A percentile compares a stretch with the other conserved stretches of the same genome.
These are phyloP conservation scores for Alternaria novae-zelandiae DNA, from an alignment of 2,329 filamentous ascomycete genomes.

Conservation along the genomic window DNA sequence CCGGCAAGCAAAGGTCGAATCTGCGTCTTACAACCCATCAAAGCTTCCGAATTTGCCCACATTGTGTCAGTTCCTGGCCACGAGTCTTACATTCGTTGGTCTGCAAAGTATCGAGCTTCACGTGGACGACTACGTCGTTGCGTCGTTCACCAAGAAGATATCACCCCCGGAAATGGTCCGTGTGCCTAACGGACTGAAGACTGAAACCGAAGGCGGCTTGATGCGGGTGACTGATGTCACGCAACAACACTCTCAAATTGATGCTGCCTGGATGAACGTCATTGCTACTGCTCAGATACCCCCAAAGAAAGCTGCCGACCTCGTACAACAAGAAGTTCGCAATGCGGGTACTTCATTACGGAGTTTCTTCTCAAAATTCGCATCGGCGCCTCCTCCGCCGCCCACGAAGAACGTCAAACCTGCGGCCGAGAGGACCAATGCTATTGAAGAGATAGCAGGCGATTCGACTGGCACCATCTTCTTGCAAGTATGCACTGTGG, in stretches of 20 bases:
- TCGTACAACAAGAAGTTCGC: conserved; percentile 45
- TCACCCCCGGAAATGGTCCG: conserved; percentile 76
- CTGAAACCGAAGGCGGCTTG: conserved; percentile 81
- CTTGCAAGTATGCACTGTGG: conserved; percentile 83
- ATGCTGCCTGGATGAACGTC: conserved; percentile 86
- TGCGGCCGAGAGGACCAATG: conserved; percentile 19
- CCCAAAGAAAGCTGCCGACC: conserved; percentile 40
- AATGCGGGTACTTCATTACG: conserved; percentile 46
- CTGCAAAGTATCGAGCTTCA: conserved; percentile 86
- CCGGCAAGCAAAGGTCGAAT: conserved; percentile 71
- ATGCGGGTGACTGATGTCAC: conserved; percentile 87
- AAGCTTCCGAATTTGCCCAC: conserved; percentile 86
- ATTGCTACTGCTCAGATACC: conserved; percentile 79
- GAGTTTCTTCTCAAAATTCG: conserved; percentile 51
- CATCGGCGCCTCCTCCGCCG: conserved; percentile 29
- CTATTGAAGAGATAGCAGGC: conserved; percentile 71
- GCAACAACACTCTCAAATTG: conserved; percentile 87
- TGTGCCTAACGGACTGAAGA: conserved; percentile 80
- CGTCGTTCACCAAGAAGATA: conserved; percentile 81
- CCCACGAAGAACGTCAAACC: conserved; percentile 28
- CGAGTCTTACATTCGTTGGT: conserved; percentile 93
- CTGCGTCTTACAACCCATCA: conserved; percentile 58
- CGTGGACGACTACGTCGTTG: conserved; percentile 84
- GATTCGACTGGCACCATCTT: conserved; percentile 81
- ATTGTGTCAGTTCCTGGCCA: conserved; percentile 89